Base-by-base conservation (phyloP, 805 yeast species). In the Saccharomyces paradoxus region DNA sequence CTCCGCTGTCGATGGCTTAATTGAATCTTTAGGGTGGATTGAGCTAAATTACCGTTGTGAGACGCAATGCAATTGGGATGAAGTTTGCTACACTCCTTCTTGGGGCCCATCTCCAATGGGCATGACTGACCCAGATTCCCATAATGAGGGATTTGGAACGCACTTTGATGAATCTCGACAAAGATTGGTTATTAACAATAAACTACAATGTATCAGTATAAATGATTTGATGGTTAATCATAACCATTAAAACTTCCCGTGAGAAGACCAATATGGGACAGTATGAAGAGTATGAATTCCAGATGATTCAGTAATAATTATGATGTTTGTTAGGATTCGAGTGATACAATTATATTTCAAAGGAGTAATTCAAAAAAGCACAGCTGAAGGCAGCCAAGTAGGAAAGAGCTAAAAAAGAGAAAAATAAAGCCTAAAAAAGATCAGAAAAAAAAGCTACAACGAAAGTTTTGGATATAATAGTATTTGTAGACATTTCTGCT, bases 51-150 rank as follows among this genome's bases (percentile, higher is more conserved):
- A 74, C 54, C 58, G 69, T 47, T 81, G 85, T 63, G 59, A 72
- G 0, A 52, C 61, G 2, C 64, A 60, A 3, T 81, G 86, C 64
- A 69, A 59, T 0, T 65, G 69, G 67, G 76, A 79, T 58, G 82
- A 79, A 58, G 61, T 80, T 2, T 82, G 86, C 58, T 81, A 73
- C 53, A 74, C 80, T 14, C 86, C 86, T 1, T 77, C 83, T 0
- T 81, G 86, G 86, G 86, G 77, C 0, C 86, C 85, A 2, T 69
- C 77, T 0, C 83, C 83, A 3, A 48, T 80, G 26, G 78, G 79
- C 0, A 74, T 79, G 77, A 71, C 71, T 1, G 7, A 32, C 1
- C 60, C 60, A 3, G 51, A 48, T 22, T 51, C 53, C 8, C 55
- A 49, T 4, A 48, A 47, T 4, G 47, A 53, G 10, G 31, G 41